Percentiles rank a stretch among this genome's conserved stretches.
Evolutionary conservation across 179 eudicot species (phyloP).

Genomic region (Beta macrorhiza): DNA sequence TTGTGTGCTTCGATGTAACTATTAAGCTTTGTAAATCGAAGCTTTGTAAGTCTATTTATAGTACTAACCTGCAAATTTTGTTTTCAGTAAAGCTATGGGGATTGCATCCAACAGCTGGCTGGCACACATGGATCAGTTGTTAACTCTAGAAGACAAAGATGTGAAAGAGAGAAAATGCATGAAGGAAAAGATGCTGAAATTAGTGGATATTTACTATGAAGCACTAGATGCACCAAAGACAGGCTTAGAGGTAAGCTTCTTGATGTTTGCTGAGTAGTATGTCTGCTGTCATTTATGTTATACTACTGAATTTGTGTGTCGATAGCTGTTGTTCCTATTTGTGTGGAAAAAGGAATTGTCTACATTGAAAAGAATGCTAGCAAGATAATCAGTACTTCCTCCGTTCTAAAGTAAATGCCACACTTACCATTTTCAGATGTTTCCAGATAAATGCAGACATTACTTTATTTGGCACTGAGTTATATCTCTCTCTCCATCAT

Average conservation of each 20-base stretch:
- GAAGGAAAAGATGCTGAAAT: slow-evolving; percentile 21
- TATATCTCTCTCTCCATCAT: too few relatives aligned
- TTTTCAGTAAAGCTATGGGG: slow-evolving; percentile 24
- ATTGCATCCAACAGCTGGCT: slow-evolving; percentile 32
- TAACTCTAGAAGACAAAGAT: slow-evolving; percentile 1
- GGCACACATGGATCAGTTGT: slow-evolving; percentile 26
- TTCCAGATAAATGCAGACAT: too few relatives aligned
- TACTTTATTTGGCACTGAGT: too few relatives aligned
- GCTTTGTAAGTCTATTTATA: neutral
- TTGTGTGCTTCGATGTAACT: neutral
- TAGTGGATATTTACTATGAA: slow-evolving; percentile 26
- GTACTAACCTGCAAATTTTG: neutral
- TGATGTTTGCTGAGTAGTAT: neutral
- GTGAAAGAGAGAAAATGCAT: neutral
- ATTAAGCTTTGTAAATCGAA: neutral
- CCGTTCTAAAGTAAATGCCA: too few relatives aligned
- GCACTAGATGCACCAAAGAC: slow-evolving; percentile 29
- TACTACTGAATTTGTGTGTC: too few relatives aligned
- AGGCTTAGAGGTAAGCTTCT: slow-evolving; percentile 18
- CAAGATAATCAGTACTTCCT: too few relatives aligned
- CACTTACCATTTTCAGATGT: too few relatives aligned
- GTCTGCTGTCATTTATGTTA: neutral
- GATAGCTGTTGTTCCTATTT: too few relatives aligned
- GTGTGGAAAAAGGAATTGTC: too few relatives aligned
- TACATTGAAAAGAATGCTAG: too few relatives aligned